Percentiles rank a stretch among this genome's conserved stretches.
Evolutionary conservation across 768 basidiomycete species (phyloP).

Genomic region (Boletus fagicola): DNA sequence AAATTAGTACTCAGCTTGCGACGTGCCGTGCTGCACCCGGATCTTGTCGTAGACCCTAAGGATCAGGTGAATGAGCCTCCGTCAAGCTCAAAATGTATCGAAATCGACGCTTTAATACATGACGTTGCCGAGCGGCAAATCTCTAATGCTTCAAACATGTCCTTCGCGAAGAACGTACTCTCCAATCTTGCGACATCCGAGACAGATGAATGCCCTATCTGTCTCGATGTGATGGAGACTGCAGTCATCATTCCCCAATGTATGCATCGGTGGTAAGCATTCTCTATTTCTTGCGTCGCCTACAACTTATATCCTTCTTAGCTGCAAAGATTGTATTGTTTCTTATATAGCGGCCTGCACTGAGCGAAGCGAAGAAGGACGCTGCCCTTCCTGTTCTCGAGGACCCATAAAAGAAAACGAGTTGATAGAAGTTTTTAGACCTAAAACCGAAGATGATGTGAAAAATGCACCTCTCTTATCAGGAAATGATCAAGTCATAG

Average conservation of each 20-base stretch:
- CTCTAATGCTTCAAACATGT: slow-evolving; percentile 32
- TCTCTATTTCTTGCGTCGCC: not conserved
- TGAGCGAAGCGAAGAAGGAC: slow-evolving; percentile 64
- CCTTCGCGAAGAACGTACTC: slow-evolving; percentile 64
- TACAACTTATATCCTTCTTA: slow-evolving; percentile 27
- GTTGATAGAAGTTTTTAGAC: slow-evolving; percentile 59
- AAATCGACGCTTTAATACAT: slow-evolving; percentile 59
- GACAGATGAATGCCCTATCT: slow-evolving; percentile 77
- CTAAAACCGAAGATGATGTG: slow-evolving; percentile 15
- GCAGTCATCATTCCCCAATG: slow-evolving; percentile 72
- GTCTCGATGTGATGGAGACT: slow-evolving; percentile 72
- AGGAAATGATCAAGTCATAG: slow-evolving; percentile 16
- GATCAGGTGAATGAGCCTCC: slow-evolving; percentile 37
- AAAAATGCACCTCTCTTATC: not conserved
- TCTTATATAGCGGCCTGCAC: slow-evolving; percentile 67
- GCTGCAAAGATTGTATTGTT: slow-evolving; percentile 90
- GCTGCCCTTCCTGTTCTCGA: slow-evolving; percentile 78
- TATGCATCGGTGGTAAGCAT: slow-evolving; percentile 66
- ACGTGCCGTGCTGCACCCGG: slow-evolving; percentile 89
- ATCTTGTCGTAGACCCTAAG: slow-evolving; percentile 64
- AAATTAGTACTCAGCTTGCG: slow-evolving; percentile 56
- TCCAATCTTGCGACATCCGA: slow-evolving; percentile 50
- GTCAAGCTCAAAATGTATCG: slow-evolving; percentile 39
- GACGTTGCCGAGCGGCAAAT: slow-evolving; percentile 43
- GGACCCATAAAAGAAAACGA: slow-evolving; percentile 66